Evolutionary conservation across 1,284 basidiomycete genomes (phyloP).

Genomic region (Sporisorium graminicola): DNA sequence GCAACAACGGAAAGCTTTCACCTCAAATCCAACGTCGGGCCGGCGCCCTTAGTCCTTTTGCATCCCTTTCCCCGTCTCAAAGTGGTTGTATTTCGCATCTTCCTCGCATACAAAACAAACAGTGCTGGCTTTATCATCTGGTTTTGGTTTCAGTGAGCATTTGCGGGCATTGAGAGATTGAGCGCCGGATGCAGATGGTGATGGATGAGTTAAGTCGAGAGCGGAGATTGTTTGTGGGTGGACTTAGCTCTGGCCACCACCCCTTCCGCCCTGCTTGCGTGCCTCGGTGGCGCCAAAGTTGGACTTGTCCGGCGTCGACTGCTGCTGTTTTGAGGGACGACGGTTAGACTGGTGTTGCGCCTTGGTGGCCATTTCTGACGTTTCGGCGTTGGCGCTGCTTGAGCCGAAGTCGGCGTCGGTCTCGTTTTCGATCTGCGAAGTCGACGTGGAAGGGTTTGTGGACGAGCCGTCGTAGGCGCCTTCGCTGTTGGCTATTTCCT

Average conservation of each 20-base stretch:
- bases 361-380: slow-evolving; percentile 25
- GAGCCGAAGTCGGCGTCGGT: slow-evolving; percentile 23
- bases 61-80: slow-evolving; percentile 12
- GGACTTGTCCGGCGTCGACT: slow-evolving; percentile 1
- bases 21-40: slow-evolving; percentile 50
- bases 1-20: not conserved
- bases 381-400: slow-evolving; percentile 12
- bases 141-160: too few relatives aligned
- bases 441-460: slow-evolving; percentile 15
- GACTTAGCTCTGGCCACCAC: not conserved
- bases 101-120: slow-evolving; percentile 13
- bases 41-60: slow-evolving; percentile 51
- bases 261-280: slow-evolving; percentile 28
- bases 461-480: slow-evolving; percentile 32
- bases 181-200: too few relatives aligned
- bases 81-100: slow-evolving; percentile 52
- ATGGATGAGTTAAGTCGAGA: too few relatives aligned
- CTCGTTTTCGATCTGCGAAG: slow-evolving; percentile 27
- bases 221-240: too few relatives aligned
- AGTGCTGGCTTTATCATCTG: slow-evolving; percentile 8
- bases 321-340: slow-evolving; percentile 21
- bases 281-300: slow-evolving; percentile 34
- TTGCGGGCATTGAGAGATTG: too few relatives aligned
- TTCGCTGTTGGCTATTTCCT: slow-evolving; percentile 38
- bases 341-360: slow-evolving; percentile 5